Evolutionary conservation across 73 alveolate species (phyloP).

Genomic region (Vitrella brassicaformis): DNA sequence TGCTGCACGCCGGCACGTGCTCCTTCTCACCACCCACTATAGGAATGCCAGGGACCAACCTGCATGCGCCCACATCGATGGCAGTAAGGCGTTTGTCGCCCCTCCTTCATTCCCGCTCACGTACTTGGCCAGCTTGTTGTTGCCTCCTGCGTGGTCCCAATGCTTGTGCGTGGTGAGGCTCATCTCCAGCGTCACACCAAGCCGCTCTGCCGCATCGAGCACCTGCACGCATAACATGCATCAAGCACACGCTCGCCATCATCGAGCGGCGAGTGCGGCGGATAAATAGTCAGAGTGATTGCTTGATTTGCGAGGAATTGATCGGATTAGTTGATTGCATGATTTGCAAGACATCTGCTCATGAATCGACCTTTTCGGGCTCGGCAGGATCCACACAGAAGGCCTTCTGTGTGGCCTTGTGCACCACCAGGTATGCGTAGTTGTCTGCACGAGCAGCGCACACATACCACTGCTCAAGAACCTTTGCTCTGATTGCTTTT

Average conservation of each 20-base stretch:
- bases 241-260: too few relatives aligned
- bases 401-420: not conserved
- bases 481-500: too few relatives aligned
- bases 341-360: not conserved
- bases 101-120: not conserved
- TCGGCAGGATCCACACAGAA: not conserved
- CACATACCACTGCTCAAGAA: too few relatives aligned
- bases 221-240: not conserved
- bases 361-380: not conserved
- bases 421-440: not conserved
- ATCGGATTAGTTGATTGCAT: not conserved
- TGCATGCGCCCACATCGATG: not conserved
- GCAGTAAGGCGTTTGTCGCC: not conserved
- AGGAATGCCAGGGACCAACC: constrained; percentile 6
- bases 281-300: not conserved
- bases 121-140: constrained; percentile 8
- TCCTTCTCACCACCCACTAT: constrained; percentile 47
- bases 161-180: constrained; percentile 53
- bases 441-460: not conserved
- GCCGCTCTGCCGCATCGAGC: not conserved
- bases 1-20: constrained; percentile 41
- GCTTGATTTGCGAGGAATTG: not conserved
- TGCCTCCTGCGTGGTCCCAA: constrained; percentile 51
- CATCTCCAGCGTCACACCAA: not conserved
- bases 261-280: too few relatives aligned